Conservation (phyloP, 2,329 filamentous ascomycete genomes). For the Colletotrichum sp. region DNA sequence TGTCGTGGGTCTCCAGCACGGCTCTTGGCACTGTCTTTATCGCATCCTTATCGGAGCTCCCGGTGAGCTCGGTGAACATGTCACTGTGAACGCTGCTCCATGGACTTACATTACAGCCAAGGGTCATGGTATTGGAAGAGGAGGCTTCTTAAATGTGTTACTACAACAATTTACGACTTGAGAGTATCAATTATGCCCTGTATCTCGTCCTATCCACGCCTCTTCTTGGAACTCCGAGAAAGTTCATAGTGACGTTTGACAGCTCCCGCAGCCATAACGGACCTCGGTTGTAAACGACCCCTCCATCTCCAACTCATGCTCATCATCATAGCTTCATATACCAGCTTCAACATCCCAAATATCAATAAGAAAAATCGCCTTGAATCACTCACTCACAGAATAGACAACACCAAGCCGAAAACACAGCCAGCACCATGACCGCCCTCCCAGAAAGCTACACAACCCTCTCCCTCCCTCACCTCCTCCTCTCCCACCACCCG, state of each 20-base stretch:
- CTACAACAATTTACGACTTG: not conserved
- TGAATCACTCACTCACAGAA: no score
- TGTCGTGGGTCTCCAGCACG: not conserved
- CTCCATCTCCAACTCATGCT: not conserved
- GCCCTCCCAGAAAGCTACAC: slow-evolving; percentile 43
- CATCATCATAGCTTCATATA: not conserved
- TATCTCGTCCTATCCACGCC: not conserved
- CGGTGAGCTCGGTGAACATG: not conserved
- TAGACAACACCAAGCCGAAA: not conserved
- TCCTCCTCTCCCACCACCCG: slow-evolving; percentile 56
- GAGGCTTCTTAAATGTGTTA: not conserved
- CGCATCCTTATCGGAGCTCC: not conserved
- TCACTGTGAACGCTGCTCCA: not conserved
- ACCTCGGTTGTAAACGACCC: slow-evolving; percentile 13
- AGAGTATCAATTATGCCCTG: not conserved
- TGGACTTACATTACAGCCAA: not conserved
- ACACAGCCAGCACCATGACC: not conserved
- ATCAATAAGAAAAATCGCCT: not conserved
- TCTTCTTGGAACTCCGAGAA: not conserved
- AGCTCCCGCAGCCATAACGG: not conserved
- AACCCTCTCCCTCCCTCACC: slow-evolving; percentile 43
- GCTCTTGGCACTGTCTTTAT: not conserved
- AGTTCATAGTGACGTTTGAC: not conserved
- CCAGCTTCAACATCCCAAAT: not conserved
- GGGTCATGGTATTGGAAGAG: not conserved